Evolutionary conservation across 352 stramenopile species (phyloP).

Genomic region (Phytophthora quininea): DNA sequence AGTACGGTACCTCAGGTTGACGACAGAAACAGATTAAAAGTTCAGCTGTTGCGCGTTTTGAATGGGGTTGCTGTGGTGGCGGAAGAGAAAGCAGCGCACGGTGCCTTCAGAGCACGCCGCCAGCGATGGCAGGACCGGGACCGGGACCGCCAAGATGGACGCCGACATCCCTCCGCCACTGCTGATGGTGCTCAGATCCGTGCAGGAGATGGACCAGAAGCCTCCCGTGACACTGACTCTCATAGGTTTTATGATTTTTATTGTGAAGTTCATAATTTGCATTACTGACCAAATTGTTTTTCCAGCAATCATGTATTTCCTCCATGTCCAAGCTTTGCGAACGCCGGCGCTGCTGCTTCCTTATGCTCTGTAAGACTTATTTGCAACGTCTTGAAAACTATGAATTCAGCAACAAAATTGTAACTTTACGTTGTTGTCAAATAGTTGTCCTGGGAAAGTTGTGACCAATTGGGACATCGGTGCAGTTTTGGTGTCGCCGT

Average conservation of each 20-base stretch:
- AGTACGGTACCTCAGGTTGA: too few species aligned
- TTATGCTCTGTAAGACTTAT: slow-evolving; percentile 50
- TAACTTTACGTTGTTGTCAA: background rate
- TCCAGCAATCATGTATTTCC: slow-evolving; percentile 49
- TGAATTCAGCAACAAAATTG: background rate
- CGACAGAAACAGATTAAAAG: too few species aligned
- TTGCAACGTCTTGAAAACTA: background rate
- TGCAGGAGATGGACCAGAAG: slow-evolving; percentile 70
- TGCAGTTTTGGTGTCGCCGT: slow-evolving; percentile 70
- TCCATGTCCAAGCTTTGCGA: slow-evolving; percentile 61
- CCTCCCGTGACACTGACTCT: slow-evolving; percentile 53
- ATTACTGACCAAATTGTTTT: background rate
- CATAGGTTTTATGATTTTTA: slow-evolving; percentile 37
- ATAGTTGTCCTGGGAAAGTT: slow-evolving; percentile 74
- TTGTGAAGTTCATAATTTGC: background rate
- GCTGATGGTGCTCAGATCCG: slow-evolving; percentile 51
- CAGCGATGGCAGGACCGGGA: background rate
- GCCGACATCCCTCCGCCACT: slow-evolving; percentile 10
- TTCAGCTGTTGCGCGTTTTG: background rate
- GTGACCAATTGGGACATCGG: slow-evolving; percentile 45
- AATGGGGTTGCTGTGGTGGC: background rate
- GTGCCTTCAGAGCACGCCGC: background rate
- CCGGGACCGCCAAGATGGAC: background rate
- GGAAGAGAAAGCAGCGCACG: background rate
- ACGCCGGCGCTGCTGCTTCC: slow-evolving; percentile 41